These are phyloP conservation scores for Candida mesenterica DNA, from an alignment of 1,139 yeast genomes.

Conservation along the genomic window DNA sequence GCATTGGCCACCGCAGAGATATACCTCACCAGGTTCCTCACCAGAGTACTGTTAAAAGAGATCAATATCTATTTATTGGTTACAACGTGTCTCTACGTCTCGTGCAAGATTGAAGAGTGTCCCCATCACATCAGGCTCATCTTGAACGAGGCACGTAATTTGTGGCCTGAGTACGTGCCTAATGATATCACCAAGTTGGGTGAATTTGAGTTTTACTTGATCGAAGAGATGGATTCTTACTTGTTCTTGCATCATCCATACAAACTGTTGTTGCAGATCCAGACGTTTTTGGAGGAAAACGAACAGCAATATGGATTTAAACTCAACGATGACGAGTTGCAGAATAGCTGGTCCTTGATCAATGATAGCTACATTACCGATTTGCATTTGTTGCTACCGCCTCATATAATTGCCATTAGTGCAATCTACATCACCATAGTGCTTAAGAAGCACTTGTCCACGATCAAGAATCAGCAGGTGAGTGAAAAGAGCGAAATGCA, in stretches of 20 bases:
- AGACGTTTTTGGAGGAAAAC: conserved; percentile 39
- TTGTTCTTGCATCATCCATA: conserved; percentile 89
- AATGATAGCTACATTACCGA: conserved; percentile 92
- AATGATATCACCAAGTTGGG: conserved; percentile 92
- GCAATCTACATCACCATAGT: conserved; percentile 75
- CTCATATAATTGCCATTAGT: conserved; percentile 85
- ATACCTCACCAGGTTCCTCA: conserved; percentile 70
- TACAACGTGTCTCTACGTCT: conserved; percentile 82
- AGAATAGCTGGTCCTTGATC: conserved; percentile 83
- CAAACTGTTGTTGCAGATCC: conserved; percentile 63
- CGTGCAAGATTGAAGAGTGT: conserved; percentile 92
- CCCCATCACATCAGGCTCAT: conserved; percentile 90
- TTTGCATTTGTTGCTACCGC: conserved; percentile 76
- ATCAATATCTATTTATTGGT: conserved; percentile 77
- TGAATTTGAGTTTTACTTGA: conserved; percentile 89
- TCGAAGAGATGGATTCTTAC: conserved; percentile 84
- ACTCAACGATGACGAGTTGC: conserved; percentile 68
- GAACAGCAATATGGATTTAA: conserved; percentile 29
- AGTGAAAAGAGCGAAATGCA: conserved; percentile 24
- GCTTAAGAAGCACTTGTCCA: conserved; percentile 41
- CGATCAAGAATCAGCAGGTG: conserved; percentile 15
- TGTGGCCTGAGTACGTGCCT: conserved; percentile 95
- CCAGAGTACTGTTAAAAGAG: conserved; percentile 73
- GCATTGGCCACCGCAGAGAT: conserved; percentile 89
- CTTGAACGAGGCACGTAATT: conserved; percentile 77